A percentile compares a stretch with the other conserved stretches of the same genome.
phyloP scores from a whole-genome alignment of 2,329 filamentous ascomycete genomes.

The Neofusicoccum laricinum region DNA sequence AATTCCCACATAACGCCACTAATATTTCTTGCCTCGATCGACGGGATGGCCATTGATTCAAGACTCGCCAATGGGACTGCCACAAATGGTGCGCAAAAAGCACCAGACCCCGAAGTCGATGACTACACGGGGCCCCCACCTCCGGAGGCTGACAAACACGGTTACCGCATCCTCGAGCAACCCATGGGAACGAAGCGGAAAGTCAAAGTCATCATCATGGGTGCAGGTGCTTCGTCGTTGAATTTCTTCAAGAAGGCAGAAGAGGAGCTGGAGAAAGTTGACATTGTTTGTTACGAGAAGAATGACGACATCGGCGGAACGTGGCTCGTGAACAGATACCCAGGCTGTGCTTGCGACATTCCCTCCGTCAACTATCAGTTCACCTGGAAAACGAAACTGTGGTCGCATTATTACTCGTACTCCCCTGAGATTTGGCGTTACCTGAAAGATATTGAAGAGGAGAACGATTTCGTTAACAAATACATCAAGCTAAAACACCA shows the following conservation, averaged over 20 bases:
- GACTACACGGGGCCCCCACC: conserved; percentile 18
- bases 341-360: conserved; percentile 45
- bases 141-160: conserved; percentile 38
- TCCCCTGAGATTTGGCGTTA: conserved; percentile 49
- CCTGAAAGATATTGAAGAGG: conserved; percentile 47
- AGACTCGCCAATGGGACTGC: neutral
- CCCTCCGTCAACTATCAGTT: conserved; percentile 45
- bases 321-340: conserved; percentile 46
- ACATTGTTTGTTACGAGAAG: conserved; percentile 49
- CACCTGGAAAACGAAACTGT: conserved; percentile 44
- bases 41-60: neutral
- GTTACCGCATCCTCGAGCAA: conserved; percentile 43
- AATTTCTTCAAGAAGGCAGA: conserved; percentile 48
- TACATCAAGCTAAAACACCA: conserved; percentile 53
- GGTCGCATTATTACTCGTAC: conserved; percentile 47
- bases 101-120: neutral
- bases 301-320: conserved; percentile 46
- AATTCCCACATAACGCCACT: neutral
- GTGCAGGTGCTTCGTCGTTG: conserved; percentile 48
- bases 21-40: neutral
- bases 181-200: conserved; percentile 43
- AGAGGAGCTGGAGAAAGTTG: conserved; percentile 42
- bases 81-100: neutral
- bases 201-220: conserved; percentile 48
- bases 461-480: conserved; percentile 46